Conservation (phyloP, 176 grass and related monocot genomes). For the Sorghum bicolor region Sorghum_bicolor_NCBIv3 NC_012878.2:57599501-57600000, state of each 20-base stretch:
- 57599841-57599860: background rate
- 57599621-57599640: background rate
- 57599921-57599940: constrained; percentile 8
- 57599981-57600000: constrained; percentile 77
- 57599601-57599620: background rate
- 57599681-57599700: background rate
- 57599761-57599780: background rate
- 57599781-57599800: background rate
- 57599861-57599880: background rate
- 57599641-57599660: background rate
- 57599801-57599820: background rate
- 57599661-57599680: background rate
- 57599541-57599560: constrained; percentile 69
- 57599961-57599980: constrained; percentile 82
- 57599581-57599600: constrained; percentile 67
- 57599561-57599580: constrained; percentile 80
- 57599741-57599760: background rate
- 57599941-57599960: background rate
- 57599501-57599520: constrained; percentile 78
- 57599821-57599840: background rate
- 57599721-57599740: background rate
- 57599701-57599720: background rate
- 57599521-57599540: constrained; percentile 62
- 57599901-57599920: background rate
- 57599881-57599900: background rate